Conservation (phyloP, 768 basidiomycete species). For the Suillus alpinus region DNA sequence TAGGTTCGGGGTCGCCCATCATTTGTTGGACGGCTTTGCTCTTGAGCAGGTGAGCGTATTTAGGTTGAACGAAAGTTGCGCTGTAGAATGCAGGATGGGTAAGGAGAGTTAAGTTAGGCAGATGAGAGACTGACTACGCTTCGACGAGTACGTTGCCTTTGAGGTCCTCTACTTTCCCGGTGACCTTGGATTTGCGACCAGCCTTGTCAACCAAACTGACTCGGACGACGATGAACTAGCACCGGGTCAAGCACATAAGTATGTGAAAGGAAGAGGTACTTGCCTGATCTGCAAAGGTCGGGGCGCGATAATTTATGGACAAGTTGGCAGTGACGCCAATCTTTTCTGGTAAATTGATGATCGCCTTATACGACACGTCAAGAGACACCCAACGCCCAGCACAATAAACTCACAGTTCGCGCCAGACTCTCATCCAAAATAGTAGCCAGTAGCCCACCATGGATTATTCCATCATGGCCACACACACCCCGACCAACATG, state of each 20-base stretch:
- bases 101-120: neutral
- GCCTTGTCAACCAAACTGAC: constrained; percentile 62
- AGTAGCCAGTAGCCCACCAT: constrained; percentile 90
- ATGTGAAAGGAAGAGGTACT: constrained; percentile 1
- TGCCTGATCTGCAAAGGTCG: constrained; percentile 87
- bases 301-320: constrained; percentile 77
- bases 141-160: constrained; percentile 82
- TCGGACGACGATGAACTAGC: constrained; percentile 80
- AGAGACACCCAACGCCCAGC: neutral
- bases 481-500: constrained; percentile 88
- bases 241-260: neutral
- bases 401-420: constrained; percentile 57
- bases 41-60: constrained; percentile 77
- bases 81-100: constrained; percentile 33
- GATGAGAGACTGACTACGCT: constrained; percentile 57
- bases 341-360: constrained; percentile 80
- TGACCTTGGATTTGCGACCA: constrained; percentile 76
- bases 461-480: constrained; percentile 92
- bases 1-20: constrained; percentile 55
- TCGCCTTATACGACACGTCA: constrained; percentile 51
- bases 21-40: constrained; percentile 55
- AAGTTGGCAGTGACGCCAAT: constrained; percentile 93
- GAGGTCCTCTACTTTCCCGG: constrained; percentile 72
- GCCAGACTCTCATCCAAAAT: constrained; percentile 84
- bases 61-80: constrained; percentile 84